These are phyloP conservation scores for Aspergillus sparsus DNA, from an alignment of 495 filamentous ascomycete genomes.

Conservation along the genomic window DNA sequence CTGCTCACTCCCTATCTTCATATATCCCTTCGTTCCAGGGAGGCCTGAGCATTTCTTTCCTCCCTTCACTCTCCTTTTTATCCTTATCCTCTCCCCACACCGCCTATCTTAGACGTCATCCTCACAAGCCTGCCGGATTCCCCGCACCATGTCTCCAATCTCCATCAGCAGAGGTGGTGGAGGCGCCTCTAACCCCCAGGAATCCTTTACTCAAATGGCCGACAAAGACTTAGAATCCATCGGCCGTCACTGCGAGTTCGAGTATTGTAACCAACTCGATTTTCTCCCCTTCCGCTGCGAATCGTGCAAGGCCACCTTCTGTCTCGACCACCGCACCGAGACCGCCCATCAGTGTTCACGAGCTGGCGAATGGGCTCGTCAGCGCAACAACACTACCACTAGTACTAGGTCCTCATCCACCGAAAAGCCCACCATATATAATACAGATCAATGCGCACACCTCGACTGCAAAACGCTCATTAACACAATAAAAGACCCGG, in stretches of 20 bases:
- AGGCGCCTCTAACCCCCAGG: constrained; percentile 9
- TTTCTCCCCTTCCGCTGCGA: constrained; percentile 96
- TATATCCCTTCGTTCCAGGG: neutral
- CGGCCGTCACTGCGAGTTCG: constrained; percentile 86
- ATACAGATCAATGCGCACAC: constrained; percentile 71
- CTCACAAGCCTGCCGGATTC: too few species aligned
- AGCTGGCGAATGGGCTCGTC: constrained; percentile 83
- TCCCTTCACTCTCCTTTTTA: constrained; percentile 4
- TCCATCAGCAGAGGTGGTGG: constrained; percentile 28
- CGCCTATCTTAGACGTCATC: too few species aligned
- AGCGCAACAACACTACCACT: constrained; percentile 44
- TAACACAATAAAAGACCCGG: constrained; percentile 74
- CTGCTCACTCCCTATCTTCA: neutral
- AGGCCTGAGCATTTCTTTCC: neutral
- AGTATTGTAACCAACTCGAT: constrained; percentile 90
- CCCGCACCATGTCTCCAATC: constrained; percentile 36
- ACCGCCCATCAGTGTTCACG: constrained; percentile 76
- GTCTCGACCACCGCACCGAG: constrained; percentile 92
- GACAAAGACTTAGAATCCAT: constrained; percentile 76
- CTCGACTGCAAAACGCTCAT: constrained; percentile 80
- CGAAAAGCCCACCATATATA: constrained; percentile 57
- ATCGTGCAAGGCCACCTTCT: constrained; percentile 83
- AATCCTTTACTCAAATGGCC: constrained; percentile 56
- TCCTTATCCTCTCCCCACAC: neutral
- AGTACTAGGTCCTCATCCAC: constrained; percentile 27